phyloP scores from a whole-genome alignment of 78 protist species.

The Dictyostelium intermedium region DNA sequence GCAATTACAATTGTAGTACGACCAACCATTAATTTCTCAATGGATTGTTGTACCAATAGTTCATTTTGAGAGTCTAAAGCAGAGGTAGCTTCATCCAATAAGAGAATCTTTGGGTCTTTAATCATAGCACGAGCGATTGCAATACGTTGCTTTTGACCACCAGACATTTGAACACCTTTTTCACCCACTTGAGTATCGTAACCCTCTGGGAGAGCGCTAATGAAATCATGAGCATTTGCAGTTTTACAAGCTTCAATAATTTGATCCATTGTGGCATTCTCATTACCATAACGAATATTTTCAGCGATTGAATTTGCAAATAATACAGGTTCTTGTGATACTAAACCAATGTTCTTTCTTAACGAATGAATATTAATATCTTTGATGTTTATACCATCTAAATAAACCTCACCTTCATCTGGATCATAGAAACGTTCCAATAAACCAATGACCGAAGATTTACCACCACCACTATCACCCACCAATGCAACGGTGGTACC shows the following conservation, averaged over 20 bases:
- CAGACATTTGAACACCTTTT: conserved; percentile 94
- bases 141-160: conserved; percentile 93
- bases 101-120: conserved; percentile 91
- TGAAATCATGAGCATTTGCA: conserved; percentile 96
- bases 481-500: conserved; percentile 91
- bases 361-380: conserved; percentile 50
- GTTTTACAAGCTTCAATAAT: conserved; percentile 87
- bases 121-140: conserved; percentile 97
- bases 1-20: conserved; percentile 97
- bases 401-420: conserved; percentile 37
- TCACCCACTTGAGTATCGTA: conserved; percentile 96
- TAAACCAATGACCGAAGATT: conserved; percentile 80
- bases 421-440: conserved; percentile 80
- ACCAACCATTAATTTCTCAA: conserved; percentile 78
- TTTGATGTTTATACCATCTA: conserved; percentile 64
- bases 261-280: conserved; percentile 80
- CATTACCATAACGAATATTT: conserved; percentile 92
- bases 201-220: conserved; percentile 88
- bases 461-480: conserved; percentile 92
- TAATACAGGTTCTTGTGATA: conserved; percentile 92
- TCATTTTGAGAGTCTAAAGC: conserved; percentile 97
- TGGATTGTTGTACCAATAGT: conserved; percentile 89
- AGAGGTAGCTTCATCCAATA: conserved; percentile 98
- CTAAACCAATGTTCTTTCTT: conserved; percentile 81
- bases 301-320: conserved; percentile 90